Evolutionary conservation across 202 grass and related monocot genomes (phyloP), one percentile per base, ranked within the genome.

Genomic region (Digitaria exilis): DNA sequence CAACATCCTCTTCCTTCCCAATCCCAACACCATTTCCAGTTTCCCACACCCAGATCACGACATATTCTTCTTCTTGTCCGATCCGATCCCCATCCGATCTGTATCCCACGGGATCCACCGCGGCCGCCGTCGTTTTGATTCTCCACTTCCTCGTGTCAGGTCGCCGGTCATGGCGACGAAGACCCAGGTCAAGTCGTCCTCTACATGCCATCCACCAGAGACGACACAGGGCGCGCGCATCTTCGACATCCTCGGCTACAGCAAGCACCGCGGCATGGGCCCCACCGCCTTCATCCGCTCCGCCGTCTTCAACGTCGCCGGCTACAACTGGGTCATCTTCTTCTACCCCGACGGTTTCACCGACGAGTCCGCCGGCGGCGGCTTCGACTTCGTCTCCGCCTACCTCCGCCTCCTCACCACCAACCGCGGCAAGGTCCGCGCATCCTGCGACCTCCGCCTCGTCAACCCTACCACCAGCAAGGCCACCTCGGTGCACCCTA

Each of bases 231-330:
- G 74, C 74, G 61, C 55, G 24, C 74, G 61, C 55, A 24, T 77
- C 8, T 77, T 77, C 37, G 24, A 60, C 37, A 77, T 77, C 74
- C 55, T 77, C 8, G 74, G 73, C n/a, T 76, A 76, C 73, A 76
- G 73, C 55, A 12, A 61, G 73, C 73, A 76, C 8, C 54, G 73
- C 1, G 55, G 73, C 37, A 28, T 76, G 14, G 55, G 73, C 22
- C n/a, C 37, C 0, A 14, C 43, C 22, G 30, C 17, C 22, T 77
- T 30, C 57, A 13, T 77, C 75, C 17, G 56, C 3, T 77, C 75
- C 4, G 75, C 24, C 56, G 57, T 77, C 39, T 76, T 77, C 74
- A 19, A 12, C 74, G 74, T 77, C 54, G 56, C 56, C 56, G 74
- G 56, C 25, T 41, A 77, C 55, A 2, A 30, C 39, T 77, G 74